Base-by-base conservation (phyloP, 352 stramenopile genomes). In the Peronospora destructor region DNA sequence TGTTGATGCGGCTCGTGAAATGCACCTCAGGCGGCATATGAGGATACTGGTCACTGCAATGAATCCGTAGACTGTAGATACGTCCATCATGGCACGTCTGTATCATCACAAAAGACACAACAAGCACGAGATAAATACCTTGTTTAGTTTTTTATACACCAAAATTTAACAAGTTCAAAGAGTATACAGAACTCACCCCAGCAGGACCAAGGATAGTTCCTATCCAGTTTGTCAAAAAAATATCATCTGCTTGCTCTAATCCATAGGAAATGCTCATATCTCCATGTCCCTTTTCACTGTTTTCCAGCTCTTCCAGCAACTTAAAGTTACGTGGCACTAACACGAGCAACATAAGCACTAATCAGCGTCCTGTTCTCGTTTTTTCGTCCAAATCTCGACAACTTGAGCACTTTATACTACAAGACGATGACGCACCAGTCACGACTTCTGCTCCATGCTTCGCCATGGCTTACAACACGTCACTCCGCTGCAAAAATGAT, bases 171-270 rank as follows among this genome's bases (percentile, higher is more conserved):
- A 10, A 2, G 14, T 6, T 26, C 28, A 32, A 46, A 32, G 59
- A 21, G 21, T 7, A 13, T 42, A 26, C 66, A 44, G 26, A 16
- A 85, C 74, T 84, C 76, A 98, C 94, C 53, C 90, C 91, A 50
- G 85, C 85, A 47, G 95, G 94, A 51, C 95, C 95, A 11, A 99
- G 84, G 68, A 99, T 98, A 29, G 93, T 96, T 55, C 91, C 95
- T 68, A 98, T 98, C 95, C 95, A 99, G 64, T 97, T 94, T 59
- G 89, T 96, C 53, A 99, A 82, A 73, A 98, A 98, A 61, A 97
- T 98, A 75, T 99, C 95, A 53, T 96, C 91, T 40, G 78, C 79
- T 64, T 98, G 88, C 49, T 97, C 93, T 38, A 99, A 79, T 34
- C 95, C 95, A 56, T 95, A 95, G 69, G 83, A 95, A 46, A 96